Evolutionary conservation across 305 asterid genomes (phyloP), one percentile per base, ranked within the genome.

Genomic region (Fraxinus ornus): DNA sequence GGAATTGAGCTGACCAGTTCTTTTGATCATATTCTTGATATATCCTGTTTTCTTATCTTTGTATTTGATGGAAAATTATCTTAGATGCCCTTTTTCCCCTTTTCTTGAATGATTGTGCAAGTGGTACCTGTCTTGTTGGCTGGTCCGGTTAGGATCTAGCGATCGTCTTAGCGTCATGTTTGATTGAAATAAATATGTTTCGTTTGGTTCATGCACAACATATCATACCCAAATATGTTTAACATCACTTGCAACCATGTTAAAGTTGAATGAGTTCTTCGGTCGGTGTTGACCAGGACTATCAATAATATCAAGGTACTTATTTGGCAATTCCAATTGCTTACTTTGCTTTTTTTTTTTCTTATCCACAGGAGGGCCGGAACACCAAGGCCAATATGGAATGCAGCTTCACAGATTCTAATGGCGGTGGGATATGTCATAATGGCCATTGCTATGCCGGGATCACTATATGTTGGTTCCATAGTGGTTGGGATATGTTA

Each of bases 331-430:
- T 30, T 15, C 5, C 41, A 3, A 8, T 36, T 19, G 30, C n/a
- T 19, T 19, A 9, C 37, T 5, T 52, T 60, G 28, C 64, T 74
- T 22, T 66, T 32, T 24, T 13, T 32, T 33, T 22, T 7, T 1
- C 15, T 8, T 68, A 5, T 52, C 8, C 79, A 64, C 81, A 94
- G 98, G 92, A 87, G 80, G 78, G 91, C 87, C 1, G 98, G 98
- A 74, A 83, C 90, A 3, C 97, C 99, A 7, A 91, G 99, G 90
- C 99, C 98, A 0, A 47, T 94, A 6, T 94, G 98, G 97, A 94
- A 93, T 66, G 99, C 98, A 8, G 99, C 96, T 12, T 93, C 99
- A 0, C 99, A 95, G 81, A 88, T 91, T 12, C 81, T 93, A 62
- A 94, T 95, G 99, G 97, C 98, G 0, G 75, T 93, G 1, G 99